A percentile compares a stretch with the other conserved stretches of the same genome.
Evolutionary conservation across 257 asterid species (phyloP).

Genomic region (Anisodus acutangulus): DNA sequence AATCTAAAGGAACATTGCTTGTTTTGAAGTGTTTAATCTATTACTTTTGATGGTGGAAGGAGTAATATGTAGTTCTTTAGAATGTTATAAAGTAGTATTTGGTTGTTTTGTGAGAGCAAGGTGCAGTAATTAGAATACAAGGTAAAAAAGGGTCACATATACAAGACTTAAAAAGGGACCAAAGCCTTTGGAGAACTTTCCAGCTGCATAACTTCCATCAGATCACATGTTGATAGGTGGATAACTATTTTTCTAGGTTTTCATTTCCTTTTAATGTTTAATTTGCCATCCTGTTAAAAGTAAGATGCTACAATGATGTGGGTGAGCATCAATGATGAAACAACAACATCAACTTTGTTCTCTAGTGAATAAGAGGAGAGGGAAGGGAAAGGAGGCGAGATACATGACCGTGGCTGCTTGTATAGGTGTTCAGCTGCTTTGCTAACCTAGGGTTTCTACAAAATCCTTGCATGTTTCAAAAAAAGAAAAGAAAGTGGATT

Average conservation of each 20-base stretch:
- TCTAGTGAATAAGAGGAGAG: neutral
- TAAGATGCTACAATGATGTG: constrained; percentile 21
- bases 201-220: constrained; percentile 15
- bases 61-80: neutral
- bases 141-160: neutral
- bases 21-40: neutral
- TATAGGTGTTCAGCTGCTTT: constrained; percentile 11
- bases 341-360: neutral
- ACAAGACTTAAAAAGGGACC: neutral
- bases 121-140: neutral
- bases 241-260: neutral
- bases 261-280: constrained; percentile 5
- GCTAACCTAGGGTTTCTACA: constrained; percentile 10
- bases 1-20: neutral
- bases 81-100: neutral
- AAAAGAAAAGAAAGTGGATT: neutral
- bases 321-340: neutral
- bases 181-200: constrained; percentile 3
- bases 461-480: neutral
- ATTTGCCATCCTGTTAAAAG: constrained; percentile 14
- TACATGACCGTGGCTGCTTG: neutral
- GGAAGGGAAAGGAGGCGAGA: neutral
- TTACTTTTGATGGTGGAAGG: constrained; percentile 1
- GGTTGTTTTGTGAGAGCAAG: neutral
- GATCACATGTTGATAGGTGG: constrained; percentile 24